Percentiles rank a stretch among this genome's conserved stretches.
Conservation (phyloP, 2,329 filamentous ascomycete species). For the Ascochyta lentis region DNA sequence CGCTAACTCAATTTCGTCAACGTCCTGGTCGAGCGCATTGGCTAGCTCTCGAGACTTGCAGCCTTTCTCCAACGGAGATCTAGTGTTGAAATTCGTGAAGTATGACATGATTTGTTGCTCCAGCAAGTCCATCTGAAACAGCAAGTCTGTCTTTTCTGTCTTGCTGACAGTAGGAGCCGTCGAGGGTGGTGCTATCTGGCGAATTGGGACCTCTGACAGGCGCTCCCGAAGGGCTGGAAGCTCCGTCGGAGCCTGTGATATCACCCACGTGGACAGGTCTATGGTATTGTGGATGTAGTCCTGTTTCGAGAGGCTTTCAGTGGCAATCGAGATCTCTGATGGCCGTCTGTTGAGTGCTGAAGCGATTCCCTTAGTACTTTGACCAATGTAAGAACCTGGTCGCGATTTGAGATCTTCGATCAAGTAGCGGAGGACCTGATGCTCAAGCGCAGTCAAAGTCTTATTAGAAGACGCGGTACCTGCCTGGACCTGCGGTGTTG, state of each 20-base stretch:
- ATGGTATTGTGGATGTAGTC: slow-evolving; percentile 24
- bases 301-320: slow-evolving; percentile 10
- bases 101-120: slow-evolving; percentile 9
- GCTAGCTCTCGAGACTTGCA: slow-evolving; percentile 1
- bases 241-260: slow-evolving; percentile 17
- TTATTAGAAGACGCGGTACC: not conserved
- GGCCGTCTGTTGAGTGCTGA: slow-evolving; percentile 2
- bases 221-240: slow-evolving; percentile 7
- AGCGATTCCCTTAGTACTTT: slow-evolving; percentile 15
- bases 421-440: slow-evolving; percentile 20
- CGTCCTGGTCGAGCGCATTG: not conserved
- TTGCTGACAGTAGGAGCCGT: not conserved
- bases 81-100: not conserved
- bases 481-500: not conserved
- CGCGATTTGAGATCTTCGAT: slow-evolving; percentile 19
- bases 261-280: slow-evolving; percentile 25
- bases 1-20: slow-evolving; percentile 6
- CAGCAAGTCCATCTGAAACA: slow-evolving; percentile 9
- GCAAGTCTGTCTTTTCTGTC: not conserved
- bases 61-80: not conserved
- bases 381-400: slow-evolving; percentile 29
- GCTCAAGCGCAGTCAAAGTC: slow-evolving; percentile 9
- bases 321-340: not conserved
- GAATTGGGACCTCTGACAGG: not conserved
- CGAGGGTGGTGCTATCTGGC: not conserved